A percentile compares a stretch with the other conserved stretches of the same genome.
Evolutionary conservation across 495 filamentous ascomycete genomes (phyloP).

Genomic region (Podospora anserina): DNA sequence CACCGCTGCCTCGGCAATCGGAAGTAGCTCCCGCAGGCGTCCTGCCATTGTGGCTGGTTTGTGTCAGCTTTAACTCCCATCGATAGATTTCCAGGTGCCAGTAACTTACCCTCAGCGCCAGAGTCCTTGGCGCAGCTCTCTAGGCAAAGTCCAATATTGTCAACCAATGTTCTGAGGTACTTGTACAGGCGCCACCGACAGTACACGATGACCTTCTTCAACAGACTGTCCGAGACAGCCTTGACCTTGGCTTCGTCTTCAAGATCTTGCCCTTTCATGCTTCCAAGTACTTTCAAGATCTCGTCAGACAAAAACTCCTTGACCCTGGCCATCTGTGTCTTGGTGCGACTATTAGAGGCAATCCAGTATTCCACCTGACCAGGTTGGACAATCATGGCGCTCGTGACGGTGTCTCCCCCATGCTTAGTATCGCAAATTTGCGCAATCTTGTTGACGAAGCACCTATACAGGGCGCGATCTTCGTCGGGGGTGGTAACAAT

Average conservation of each 20-base stretch:
- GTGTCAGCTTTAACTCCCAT: no score
- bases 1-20: no score
- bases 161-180: not conserved
- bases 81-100: no score
- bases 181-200: not conserved
- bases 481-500: conserved; percentile 5
- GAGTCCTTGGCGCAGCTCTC: not conserved
- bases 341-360: conserved; percentile 21
- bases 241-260: not conserved
- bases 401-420: conserved; percentile 24
- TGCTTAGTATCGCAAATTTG: conserved; percentile 27
- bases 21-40: no score
- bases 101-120: not conserved
- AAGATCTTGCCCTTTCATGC: not conserved
- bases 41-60: no score
- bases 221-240: not conserved
- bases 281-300: not conserved
- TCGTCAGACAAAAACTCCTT: not conserved
- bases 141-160: not conserved
- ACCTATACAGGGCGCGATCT: conserved; percentile 9
- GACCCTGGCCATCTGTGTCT: not conserved
- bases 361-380: conserved; percentile 24
- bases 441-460: conserved; percentile 32
- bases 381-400: conserved; percentile 19
- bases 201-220: not conserved